These are phyloP conservation scores for Scheffersomyces spartinae DNA, from an alignment of 805 yeast species.

Conservation along the genomic window DNA sequence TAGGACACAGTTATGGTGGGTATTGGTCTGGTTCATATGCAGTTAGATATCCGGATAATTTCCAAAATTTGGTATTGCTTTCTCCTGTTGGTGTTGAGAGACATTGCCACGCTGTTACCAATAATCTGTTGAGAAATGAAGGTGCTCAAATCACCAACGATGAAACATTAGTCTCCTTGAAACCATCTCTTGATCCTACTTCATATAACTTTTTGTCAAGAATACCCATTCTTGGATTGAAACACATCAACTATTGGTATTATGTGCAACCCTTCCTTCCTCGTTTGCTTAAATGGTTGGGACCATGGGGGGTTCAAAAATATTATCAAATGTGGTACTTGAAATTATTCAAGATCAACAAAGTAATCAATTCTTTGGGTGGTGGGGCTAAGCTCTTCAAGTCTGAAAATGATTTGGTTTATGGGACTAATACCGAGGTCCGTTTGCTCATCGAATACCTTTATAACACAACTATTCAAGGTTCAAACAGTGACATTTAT, in stretches of 20 bases:
- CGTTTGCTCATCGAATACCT: constrained; percentile 26
- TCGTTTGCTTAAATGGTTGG: constrained; percentile 33
- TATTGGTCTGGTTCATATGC: constrained; percentile 58
- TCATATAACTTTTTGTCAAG: constrained; percentile 36
- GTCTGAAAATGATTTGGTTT: constrained; percentile 18
- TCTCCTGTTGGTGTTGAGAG: constrained; percentile 78
- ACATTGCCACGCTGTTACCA: constrained; percentile 46
- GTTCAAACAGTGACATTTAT: constrained; percentile 28
- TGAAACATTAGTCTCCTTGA: constrained; percentile 6
- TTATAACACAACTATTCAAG: constrained; percentile 27
- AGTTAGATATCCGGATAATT: constrained; percentile 40
- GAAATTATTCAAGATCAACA: constrained; percentile 28
- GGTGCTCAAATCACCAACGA: not conserved
- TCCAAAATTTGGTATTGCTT: constrained; percentile 45
- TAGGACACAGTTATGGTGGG: constrained; percentile 78
- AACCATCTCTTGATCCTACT: constrained; percentile 32
- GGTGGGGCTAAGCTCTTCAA: constrained; percentile 14
- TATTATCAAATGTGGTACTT: constrained; percentile 31
- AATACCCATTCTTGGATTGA: constrained; percentile 29
- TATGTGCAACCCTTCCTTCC: constrained; percentile 34
- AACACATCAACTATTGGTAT: constrained; percentile 25
- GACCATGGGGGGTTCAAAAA: constrained; percentile 27
- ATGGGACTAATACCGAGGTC: constrained; percentile 28
- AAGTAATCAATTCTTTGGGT: constrained; percentile 18
- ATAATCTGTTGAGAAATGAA: constrained; percentile 13